Conservation (phyloP, 2,329 filamentous ascomycete species). For the Fusarium secorum region DNA sequence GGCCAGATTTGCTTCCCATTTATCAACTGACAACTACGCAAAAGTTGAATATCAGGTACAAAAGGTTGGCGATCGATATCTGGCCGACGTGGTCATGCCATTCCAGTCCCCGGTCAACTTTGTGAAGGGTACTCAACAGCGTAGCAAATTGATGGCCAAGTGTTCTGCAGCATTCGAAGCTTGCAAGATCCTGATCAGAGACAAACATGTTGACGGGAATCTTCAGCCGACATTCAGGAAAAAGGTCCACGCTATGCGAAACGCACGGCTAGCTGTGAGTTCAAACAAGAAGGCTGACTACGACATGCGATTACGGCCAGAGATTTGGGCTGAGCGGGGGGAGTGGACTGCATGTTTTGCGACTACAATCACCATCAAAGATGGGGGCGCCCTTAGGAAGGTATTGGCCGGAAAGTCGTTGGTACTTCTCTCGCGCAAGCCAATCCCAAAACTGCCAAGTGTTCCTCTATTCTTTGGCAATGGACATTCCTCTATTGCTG, state of each 20-base stretch:
- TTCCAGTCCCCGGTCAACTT: slow-evolving; percentile 74
- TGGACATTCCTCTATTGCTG: slow-evolving; percentile 65
- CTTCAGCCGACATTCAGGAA: slow-evolving; percentile 78
- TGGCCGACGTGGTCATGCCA: slow-evolving; percentile 83
- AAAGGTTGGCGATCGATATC: slow-evolving; percentile 64
- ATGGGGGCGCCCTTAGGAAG: slow-evolving; percentile 61
- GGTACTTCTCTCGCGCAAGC: slow-evolving; percentile 72
- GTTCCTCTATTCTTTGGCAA: slow-evolving; percentile 78
- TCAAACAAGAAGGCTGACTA: slow-evolving; percentile 79
- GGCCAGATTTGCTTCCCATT: slow-evolving; percentile 74
- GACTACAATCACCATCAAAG: slow-evolving; percentile 66
- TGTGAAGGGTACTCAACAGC: slow-evolving; percentile 67
- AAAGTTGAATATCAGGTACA: slow-evolving; percentile 69
- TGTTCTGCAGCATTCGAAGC: slow-evolving; percentile 88
- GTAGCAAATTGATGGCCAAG: slow-evolving; percentile 80
- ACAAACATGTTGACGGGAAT: slow-evolving; percentile 74
- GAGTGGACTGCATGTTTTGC: slow-evolving; percentile 60
- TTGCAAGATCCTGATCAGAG: slow-evolving; percentile 73
- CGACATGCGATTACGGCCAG: slow-evolving; percentile 79
- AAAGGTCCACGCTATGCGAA: slow-evolving; percentile 80
- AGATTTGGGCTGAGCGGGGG: slow-evolving; percentile 68
- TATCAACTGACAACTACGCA: slow-evolving; percentile 51
- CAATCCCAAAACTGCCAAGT: slow-evolving; percentile 68
- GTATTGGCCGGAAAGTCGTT: slow-evolving; percentile 67
- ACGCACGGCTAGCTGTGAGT: slow-evolving; percentile 83